phyloP scores from a whole-genome alignment of 1,284 basidiomycete species.

The Boletus coffeatus region DNA sequence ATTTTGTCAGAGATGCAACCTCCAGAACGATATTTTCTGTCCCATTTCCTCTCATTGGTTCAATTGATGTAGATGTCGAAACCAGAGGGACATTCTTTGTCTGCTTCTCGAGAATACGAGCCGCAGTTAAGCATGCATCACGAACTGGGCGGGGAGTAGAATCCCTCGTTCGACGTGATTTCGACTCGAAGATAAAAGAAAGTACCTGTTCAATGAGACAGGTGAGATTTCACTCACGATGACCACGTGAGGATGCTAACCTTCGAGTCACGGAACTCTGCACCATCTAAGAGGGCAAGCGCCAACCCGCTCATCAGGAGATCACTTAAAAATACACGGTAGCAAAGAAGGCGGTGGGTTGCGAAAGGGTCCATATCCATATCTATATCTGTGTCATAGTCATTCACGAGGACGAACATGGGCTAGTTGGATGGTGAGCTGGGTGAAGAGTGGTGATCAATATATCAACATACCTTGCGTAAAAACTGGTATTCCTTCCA shows the following conservation, averaged over 20 bases:
- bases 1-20: slow-evolving; percentile 7
- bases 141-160: slow-evolving; percentile 10
- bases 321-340: slow-evolving; percentile 44
- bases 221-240: not conserved
- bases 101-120: slow-evolving; percentile 5
- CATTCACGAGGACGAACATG: slow-evolving; percentile 59
- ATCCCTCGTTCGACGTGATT: slow-evolving; percentile 15
- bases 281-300: slow-evolving; percentile 44
- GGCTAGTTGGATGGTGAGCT: slow-evolving; percentile 37
- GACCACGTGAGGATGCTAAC: slow-evolving; percentile 27
- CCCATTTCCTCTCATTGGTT: not conserved
- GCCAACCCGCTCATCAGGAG: slow-evolving; percentile 46
- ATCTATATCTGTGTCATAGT: slow-evolving; percentile 37
- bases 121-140: slow-evolving; percentile 5
- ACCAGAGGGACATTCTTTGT: not conserved
- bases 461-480: slow-evolving; percentile 34
- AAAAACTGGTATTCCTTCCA: slow-evolving; percentile 44
- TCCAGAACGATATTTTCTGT: slow-evolving; percentile 7
- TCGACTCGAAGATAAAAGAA: slow-evolving; percentile 42
- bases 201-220: slow-evolving; percentile 34
- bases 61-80: not conserved
- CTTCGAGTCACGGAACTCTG: slow-evolving; percentile 59
- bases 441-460: not conserved
- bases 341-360: slow-evolving; percentile 36
- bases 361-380: slow-evolving; percentile 14